Evolutionary conservation across 805 yeast genomes (phyloP), one percentile per base, ranked within the genome.

Genomic region (Saccharomycopsis fibuligera): DNA sequence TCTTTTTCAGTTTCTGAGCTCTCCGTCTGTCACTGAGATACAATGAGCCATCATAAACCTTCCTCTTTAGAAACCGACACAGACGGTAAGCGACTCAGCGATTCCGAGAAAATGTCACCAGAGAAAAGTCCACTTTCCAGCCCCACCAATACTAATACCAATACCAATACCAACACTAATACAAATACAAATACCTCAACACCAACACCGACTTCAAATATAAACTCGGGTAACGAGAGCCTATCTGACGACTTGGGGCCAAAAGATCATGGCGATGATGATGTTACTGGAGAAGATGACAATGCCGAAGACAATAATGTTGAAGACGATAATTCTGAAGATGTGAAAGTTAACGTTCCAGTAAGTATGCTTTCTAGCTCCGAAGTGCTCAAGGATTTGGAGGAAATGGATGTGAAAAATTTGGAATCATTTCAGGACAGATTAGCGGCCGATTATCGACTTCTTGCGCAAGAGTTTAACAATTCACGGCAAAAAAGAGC

Each of bases 381-480:
- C 6, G 14, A 27, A 5, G 21, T 33, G 5, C 19, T 27, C 16
- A 27, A 30, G 16, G 37, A 42, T 29, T 5, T 42, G 5, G 35
- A 42, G 16, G 10, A 10, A 9, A 42, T 42, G 45, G 23, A 24
- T 38, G n/a, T 30, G 4, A 19, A 19, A 30, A 14, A 30, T n/a
- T 31, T 45, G 27, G 36, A 45, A 36, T 3, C 9, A n/a, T 10
- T 44, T n/a, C 48, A 43, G 25, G 19, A 25, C 17, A 41, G 27
- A 22, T 4, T 29, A 8, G 17, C 16, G 23, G 5, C 14, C 14
- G 48, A 37, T 25, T 47, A 21, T 21, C 6, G 12, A 16, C 24
- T 17, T 19, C 35, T 50, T 17, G 25, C 39, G 4, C 17, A 33
- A 22, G 50, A 50, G 31, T 40, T 45, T 16, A 50, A 25, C n/a